Percentiles rank a stretch among this genome's conserved stretches.
These are phyloP conservation scores for Melampsora larici-populina DNA, from an alignment of 1,284 basidiomycete genomes.

Conservation along the genomic window DNA sequence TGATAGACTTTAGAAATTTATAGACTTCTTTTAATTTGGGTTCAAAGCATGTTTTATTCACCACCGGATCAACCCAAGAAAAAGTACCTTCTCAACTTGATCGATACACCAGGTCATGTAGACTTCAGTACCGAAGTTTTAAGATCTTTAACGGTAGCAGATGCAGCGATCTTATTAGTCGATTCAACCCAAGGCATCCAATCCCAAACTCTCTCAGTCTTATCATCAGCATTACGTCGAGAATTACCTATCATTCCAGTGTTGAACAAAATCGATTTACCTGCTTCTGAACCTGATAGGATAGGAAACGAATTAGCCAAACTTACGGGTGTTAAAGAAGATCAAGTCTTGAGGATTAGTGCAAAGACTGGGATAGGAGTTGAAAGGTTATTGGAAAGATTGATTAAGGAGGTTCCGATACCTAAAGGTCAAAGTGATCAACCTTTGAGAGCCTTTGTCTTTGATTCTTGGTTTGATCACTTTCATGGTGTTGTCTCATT, in stretches of 20 bases:
- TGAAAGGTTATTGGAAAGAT: constrained; percentile 69
- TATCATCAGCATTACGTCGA: constrained; percentile 77
- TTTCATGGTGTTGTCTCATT: constrained; percentile 95
- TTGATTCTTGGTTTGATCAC: constrained; percentile 88
- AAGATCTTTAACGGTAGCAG: constrained; percentile 84
- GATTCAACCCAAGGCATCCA: constrained; percentile 97
- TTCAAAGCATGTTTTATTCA: constrained; percentile 65
- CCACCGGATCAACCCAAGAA: constrained; percentile 59
- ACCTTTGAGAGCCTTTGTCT: constrained; percentile 76
- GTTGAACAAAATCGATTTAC: constrained; percentile 91
- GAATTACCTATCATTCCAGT: constrained; percentile 84
- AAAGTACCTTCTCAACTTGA: constrained; percentile 80
- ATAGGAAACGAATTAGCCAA: constrained; percentile 75
- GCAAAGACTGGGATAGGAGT: constrained; percentile 88
- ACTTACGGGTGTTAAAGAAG: constrained; percentile 72
- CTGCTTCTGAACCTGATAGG: constrained; percentile 74
- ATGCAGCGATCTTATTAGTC: constrained; percentile 84
- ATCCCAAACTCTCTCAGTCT: constrained; percentile 94
- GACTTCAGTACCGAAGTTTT: constrained; percentile 97
- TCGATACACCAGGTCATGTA: constrained; percentile 97
- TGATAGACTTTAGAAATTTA: constrained; percentile 44
- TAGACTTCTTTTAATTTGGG: background rate
- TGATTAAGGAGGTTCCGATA: constrained; percentile 76
- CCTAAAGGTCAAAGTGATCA: constrained; percentile 59
- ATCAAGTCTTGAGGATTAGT: constrained; percentile 69